Conservation (phyloP, 2,329 filamentous ascomycete species). For the Coleophoma eucalyptorum region DNA sequence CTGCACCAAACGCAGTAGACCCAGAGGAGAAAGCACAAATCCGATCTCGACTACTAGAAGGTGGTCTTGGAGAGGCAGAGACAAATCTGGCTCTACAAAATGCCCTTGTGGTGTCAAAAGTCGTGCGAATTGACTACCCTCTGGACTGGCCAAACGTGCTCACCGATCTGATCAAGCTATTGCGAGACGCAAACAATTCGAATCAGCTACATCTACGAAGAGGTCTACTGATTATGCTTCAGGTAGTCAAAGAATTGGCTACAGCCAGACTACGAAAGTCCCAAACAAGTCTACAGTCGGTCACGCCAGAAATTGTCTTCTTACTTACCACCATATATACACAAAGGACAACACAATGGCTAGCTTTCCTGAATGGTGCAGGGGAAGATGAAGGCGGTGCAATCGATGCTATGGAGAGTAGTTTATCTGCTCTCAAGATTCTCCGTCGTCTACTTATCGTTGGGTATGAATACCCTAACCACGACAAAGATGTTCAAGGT, state of each 20-base stretch:
- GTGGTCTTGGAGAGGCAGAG: slow-evolving; percentile 74
- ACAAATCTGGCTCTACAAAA: slow-evolving; percentile 79
- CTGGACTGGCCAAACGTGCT: slow-evolving; percentile 72
- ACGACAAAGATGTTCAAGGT: slow-evolving; percentile 69
- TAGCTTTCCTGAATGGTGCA: slow-evolving; percentile 51
- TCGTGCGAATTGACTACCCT: slow-evolving; percentile 86
- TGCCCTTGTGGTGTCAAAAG: slow-evolving; percentile 81
- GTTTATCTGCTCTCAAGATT: slow-evolving; percentile 73
- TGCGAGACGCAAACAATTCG: slow-evolving; percentile 54
- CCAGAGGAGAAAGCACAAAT: slow-evolving; percentile 75
- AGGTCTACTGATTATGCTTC: slow-evolving; percentile 72
- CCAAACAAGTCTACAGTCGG: slow-evolving; percentile 70
- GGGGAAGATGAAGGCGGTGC: slow-evolving; percentile 55
- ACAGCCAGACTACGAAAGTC: slow-evolving; percentile 74
- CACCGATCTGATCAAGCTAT: slow-evolving; percentile 55
- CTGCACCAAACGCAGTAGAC: slow-evolving; percentile 57
- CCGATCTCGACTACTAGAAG: slow-evolving; percentile 69
- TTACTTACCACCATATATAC: slow-evolving; percentile 76
- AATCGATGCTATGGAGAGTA: slow-evolving; percentile 68
- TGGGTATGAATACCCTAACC: slow-evolving; percentile 81
- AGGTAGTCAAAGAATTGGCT: slow-evolving; percentile 86
- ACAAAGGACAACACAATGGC: slow-evolving; percentile 68
- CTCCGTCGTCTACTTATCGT: slow-evolving; percentile 74
- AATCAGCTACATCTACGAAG: slow-evolving; percentile 67
- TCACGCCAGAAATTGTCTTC: slow-evolving; percentile 80